These are phyloP conservation scores for Fusarium coffeatum DNA, from an alignment of 2,329 filamentous ascomycete species.

Conservation along the genomic window DNA sequence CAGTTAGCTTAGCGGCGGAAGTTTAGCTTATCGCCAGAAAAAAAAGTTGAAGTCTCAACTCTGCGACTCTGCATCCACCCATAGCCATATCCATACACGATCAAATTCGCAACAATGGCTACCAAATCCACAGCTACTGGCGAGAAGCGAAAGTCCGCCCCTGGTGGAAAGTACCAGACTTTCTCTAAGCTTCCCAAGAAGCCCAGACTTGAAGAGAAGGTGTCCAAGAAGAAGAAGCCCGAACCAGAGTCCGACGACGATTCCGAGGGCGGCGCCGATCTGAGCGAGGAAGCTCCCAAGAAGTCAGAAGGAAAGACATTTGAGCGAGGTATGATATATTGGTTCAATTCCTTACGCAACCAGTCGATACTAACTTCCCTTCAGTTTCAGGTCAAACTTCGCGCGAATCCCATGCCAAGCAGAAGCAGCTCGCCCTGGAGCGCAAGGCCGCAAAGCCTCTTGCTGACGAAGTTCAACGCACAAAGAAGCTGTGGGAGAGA, in stretches of 20 bases:
- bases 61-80: conserved; percentile 39
- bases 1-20: conserved; percentile 22
- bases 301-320: conserved; percentile 55
- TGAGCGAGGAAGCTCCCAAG: conserved; percentile 56
- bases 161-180: conserved; percentile 57
- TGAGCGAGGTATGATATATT: conserved; percentile 55
- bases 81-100: conserved; percentile 8
- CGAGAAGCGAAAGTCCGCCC: conserved; percentile 68
- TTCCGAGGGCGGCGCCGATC: conserved; percentile 64
- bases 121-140: conserved; percentile 60
- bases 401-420: conserved; percentile 90
- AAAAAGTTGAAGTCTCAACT: conserved; percentile 42
- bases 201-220: conserved; percentile 56
- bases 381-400: conserved; percentile 68
- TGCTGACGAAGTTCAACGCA: conserved; percentile 85
- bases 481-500: conserved; percentile 97
- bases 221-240: conserved; percentile 53
- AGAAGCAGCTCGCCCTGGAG: conserved; percentile 87
- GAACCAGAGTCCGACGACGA: conserved; percentile 57
- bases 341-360: not conserved
- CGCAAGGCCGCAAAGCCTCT: conserved; percentile 94
- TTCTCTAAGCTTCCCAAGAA: conserved; percentile 63
- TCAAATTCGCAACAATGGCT: conserved; percentile 55
- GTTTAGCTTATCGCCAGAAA: conserved; percentile 42
- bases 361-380: conserved; percentile 14